Conservation (phyloP, 129 eudicot species). For the Dittrichia graveolens region DNA sequence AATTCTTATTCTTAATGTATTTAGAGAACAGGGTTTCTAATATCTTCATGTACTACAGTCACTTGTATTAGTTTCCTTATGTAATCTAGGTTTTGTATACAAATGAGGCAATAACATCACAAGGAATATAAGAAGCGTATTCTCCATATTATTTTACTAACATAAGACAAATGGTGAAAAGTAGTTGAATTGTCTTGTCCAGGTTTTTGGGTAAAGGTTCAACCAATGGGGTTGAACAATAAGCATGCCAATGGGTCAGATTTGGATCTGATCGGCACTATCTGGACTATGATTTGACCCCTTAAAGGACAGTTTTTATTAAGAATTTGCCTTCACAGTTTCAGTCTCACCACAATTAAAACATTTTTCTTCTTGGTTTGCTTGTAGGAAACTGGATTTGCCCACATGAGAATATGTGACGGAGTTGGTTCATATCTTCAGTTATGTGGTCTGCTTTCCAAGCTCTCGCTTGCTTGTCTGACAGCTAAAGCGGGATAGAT, state of each 20-base stretch:
- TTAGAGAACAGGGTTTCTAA: not conserved
- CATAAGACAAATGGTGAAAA: not conserved
- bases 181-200: not conserved
- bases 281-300: not conserved
- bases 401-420: slow-evolving; percentile 97
- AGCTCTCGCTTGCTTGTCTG: slow-evolving; percentile 70
- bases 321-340: not conserved
- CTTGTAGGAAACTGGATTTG: slow-evolving; percentile 93
- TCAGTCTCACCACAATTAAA: not conserved
- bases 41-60: not conserved
- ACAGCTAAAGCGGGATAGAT: slow-evolving; percentile 83
- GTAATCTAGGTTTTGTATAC: not conserved
- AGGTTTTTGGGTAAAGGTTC: not conserved
- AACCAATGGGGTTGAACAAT: not conserved
- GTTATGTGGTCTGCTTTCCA: slow-evolving; percentile 85
- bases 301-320: not conserved
- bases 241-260: not conserved
- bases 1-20: not conserved
- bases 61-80: not conserved
- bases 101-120: not conserved
- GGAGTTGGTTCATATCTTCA: slow-evolving; percentile 99
- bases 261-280: not conserved
- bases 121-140: not conserved
- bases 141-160: not conserved
- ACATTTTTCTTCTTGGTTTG: not conserved